These are phyloP conservation scores for Zymoseptoria brevis DNA, from an alignment of 2,329 filamentous ascomycete genomes.

Conservation along the genomic window DNA sequence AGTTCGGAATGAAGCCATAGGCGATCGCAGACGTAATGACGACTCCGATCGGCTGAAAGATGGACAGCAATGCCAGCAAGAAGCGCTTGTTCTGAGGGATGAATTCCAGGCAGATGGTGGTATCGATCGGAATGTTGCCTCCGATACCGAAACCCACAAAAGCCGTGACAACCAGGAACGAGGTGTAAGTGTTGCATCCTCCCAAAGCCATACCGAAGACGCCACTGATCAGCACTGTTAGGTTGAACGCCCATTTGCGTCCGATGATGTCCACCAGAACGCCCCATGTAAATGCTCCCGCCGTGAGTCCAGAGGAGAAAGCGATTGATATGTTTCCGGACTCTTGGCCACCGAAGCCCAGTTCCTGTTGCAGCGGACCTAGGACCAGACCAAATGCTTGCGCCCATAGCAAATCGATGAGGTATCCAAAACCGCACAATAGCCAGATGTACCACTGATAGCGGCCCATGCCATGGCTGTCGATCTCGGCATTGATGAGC, in stretches of 20 bases:
- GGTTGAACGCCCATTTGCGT: slow-evolving; percentile 50
- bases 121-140: slow-evolving; percentile 50
- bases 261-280: slow-evolving; percentile 48
- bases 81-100: slow-evolving; percentile 46
- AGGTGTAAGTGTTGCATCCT: slow-evolving; percentile 42
- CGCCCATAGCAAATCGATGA: slow-evolving; percentile 51
- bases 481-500: slow-evolving; percentile 43
- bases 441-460: slow-evolving; percentile 47
- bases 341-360: slow-evolving; percentile 41
- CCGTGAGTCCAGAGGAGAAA: slow-evolving; percentile 48
- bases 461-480: slow-evolving; percentile 45
- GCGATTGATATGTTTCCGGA: slow-evolving; percentile 44
- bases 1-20: slow-evolving; percentile 46
- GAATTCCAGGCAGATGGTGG: slow-evolving; percentile 50
- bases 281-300: slow-evolving; percentile 50
- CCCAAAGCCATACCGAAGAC: slow-evolving; percentile 48
- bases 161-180: slow-evolving; percentile 47
- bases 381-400: slow-evolving; percentile 51
- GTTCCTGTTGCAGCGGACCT: slow-evolving; percentile 48
- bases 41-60: slow-evolving; percentile 51
- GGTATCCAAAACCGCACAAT: slow-evolving; percentile 48
- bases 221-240: slow-evolving; percentile 49
- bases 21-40: slow-evolving; percentile 45
- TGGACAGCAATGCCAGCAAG: slow-evolving; percentile 45
- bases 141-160: slow-evolving; percentile 46